These are phyloP conservation scores for Pisolithus marmoratus DNA, from an alignment of 768 basidiomycete genomes.

Conservation along the genomic window DNA sequence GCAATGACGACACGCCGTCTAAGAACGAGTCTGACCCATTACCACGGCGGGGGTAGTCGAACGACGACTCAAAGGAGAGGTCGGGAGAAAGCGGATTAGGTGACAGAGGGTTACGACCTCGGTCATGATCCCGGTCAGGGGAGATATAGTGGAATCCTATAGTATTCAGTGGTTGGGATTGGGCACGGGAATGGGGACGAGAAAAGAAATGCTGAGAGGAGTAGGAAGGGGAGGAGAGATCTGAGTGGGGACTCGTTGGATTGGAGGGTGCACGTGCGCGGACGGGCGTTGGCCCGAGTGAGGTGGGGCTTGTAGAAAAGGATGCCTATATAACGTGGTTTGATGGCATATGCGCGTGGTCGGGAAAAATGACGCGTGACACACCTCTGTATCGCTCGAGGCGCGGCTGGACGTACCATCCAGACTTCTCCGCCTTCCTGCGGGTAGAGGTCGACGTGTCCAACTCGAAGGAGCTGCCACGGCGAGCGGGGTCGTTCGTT, in stretches of 20 bases:
- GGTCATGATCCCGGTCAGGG: conserved; percentile 29
- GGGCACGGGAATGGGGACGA: conserved; percentile 63
- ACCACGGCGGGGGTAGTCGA: conserved; percentile 31
- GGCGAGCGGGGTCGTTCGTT: conserved; percentile 61
- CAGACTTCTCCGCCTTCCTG: conserved; percentile 65
- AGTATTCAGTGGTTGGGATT: conserved; percentile 40
- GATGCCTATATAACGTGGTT: conserved; percentile 24
- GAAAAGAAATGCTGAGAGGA: conserved; percentile 42
- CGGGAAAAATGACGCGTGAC: conserved; percentile 8
- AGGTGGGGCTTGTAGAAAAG: conserved; percentile 30
- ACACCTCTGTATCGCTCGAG: conserved; percentile 70
- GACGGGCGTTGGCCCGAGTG: conserved; percentile 40
- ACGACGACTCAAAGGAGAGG: conserved; percentile 25
- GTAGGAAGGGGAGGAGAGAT: conserved; percentile 38
- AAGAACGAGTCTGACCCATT: conserved; percentile 36
- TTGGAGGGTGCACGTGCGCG: conserved; percentile 69
- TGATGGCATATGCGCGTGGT: conserved; percentile 2
- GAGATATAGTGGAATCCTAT: conserved; percentile 39
- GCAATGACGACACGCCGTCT: conserved; percentile 46
- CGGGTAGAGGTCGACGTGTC: conserved; percentile 63
- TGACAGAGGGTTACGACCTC: conserved; percentile 16
- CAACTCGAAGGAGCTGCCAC: conserved; percentile 69
- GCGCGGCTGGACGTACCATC: conserved; percentile 51
- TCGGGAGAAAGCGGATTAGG: conserved; percentile 33
- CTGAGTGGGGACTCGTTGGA: conserved; percentile 40